Evolutionary conservation across 2,329 filamentous ascomycete genomes (phyloP).

Genomic region (Karstenula rhodostoma): DNA sequence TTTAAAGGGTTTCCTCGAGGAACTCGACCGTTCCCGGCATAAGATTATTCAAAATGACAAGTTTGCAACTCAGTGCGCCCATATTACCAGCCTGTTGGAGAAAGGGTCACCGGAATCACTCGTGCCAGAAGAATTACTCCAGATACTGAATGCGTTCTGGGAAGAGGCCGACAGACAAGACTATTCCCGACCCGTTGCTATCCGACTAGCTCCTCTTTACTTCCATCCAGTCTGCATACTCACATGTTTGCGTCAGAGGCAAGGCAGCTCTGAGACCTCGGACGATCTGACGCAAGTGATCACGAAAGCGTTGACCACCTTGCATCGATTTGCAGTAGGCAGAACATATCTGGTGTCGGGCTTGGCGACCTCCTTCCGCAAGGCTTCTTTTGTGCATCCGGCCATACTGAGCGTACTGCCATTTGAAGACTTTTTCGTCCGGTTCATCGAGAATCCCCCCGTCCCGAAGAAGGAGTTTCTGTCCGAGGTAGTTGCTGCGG

Average conservation of each 20-base stretch:
- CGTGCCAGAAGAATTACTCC: slow-evolving; percentile 27
- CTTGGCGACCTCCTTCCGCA: slow-evolving; percentile 41
- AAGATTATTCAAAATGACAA: slow-evolving; percentile 39
- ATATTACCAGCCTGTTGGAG: slow-evolving; percentile 34
- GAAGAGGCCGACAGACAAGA: slow-evolving; percentile 58
- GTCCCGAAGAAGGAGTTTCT: slow-evolving; percentile 54
- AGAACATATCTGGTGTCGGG: slow-evolving; percentile 46
- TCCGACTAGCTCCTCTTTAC: slow-evolving; percentile 48
- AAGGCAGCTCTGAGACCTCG: not conserved
- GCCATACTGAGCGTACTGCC: slow-evolving; percentile 42
- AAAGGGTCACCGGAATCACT: slow-evolving; percentile 12
- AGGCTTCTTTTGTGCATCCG: slow-evolving; percentile 38
- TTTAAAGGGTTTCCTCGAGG: slow-evolving; percentile 33
- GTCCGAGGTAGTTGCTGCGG: slow-evolving; percentile 53
- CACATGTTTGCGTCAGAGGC: slow-evolving; percentile 22
- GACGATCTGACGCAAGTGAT: not conserved
- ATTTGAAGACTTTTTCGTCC: slow-evolving; percentile 51
- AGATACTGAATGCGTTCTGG: slow-evolving; percentile 51
- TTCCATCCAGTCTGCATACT: slow-evolving; percentile 45
- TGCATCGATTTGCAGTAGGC: slow-evolving; percentile 42
- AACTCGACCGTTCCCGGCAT: slow-evolving; percentile 38
- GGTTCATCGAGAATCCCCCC: slow-evolving; percentile 52
- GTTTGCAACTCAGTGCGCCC: slow-evolving; percentile 38
- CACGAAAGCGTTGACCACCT: slow-evolving; percentile 30
- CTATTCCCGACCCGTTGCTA: slow-evolving; percentile 52